Percentiles rank a stretch among this genome's conserved stretches.
phyloP scores from a whole-genome alignment of 1,139 yeast genomes.

The Saccharomycopsis hybrid region DNA sequence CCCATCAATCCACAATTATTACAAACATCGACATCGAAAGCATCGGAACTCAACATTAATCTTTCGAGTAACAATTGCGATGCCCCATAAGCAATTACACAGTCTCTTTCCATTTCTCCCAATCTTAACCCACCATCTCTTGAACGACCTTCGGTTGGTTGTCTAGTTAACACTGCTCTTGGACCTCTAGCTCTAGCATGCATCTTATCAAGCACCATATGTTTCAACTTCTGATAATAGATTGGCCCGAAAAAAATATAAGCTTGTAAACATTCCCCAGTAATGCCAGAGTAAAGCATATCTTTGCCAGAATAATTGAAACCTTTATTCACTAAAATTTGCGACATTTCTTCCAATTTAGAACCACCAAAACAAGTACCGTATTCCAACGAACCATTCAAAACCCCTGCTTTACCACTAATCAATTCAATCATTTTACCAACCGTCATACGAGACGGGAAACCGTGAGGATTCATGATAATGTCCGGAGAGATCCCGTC shows the following conservation, averaged over 20 bases:
- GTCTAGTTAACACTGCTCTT: constrained; percentile 94
- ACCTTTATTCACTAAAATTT: constrained; percentile 83
- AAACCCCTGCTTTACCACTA: constrained; percentile 95
- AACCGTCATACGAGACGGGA: constrained; percentile 99
- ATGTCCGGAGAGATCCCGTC: constrained; percentile 89
- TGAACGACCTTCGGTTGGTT: constrained; percentile 98
- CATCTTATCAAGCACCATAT: constrained; percentile 98
- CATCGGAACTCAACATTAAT: constrained; percentile 94
- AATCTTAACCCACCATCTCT: constrained; percentile 98
- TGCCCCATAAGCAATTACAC: constrained; percentile 99
- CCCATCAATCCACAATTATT: constrained; percentile 96
- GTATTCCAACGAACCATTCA: constrained; percentile 85
- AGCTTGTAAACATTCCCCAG: constrained; percentile 96
- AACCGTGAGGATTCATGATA: constrained; percentile 98
- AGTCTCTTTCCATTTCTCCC: constrained; percentile 99
- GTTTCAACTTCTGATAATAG: constrained; percentile 95
- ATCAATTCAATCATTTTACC: constrained; percentile 97
- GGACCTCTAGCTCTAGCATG: constrained; percentile 99
- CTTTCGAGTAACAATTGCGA: constrained; percentile 90
- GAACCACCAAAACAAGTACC: constrained; percentile 99
- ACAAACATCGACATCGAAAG: constrained; percentile 94
- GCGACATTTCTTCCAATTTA: constrained; percentile 88
- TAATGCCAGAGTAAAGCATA: constrained; percentile 95
- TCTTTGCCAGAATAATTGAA: constrained; percentile 95
- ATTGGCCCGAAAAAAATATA: constrained; percentile 98